Evolutionary conservation across 2,329 filamentous ascomycete species (phyloP).

Genomic region (Pyricularia sp.): DNA sequence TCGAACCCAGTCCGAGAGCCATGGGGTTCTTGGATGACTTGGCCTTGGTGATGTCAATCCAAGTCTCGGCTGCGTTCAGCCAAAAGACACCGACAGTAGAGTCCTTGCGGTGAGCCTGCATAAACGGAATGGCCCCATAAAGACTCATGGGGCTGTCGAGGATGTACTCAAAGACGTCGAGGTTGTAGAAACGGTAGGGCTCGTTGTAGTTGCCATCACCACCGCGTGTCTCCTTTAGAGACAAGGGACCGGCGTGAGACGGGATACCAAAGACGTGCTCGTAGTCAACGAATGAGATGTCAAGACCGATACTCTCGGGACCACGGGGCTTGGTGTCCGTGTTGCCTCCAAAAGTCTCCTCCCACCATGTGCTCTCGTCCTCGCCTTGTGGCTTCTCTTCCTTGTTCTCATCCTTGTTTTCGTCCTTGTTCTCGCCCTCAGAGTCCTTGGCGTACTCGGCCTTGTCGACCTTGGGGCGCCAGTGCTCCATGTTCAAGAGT

Average conservation of each 20-base stretch:
- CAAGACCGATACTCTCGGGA: slow-evolving; percentile 82
- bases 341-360: slow-evolving; percentile 90
- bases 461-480: slow-evolving; percentile 75
- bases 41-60: slow-evolving; percentile 86
- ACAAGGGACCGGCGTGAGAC: slow-evolving; percentile 81
- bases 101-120: slow-evolving; percentile 92
- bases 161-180: slow-evolving; percentile 96
- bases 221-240: slow-evolving; percentile 82
- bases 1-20: slow-evolving; percentile 58
- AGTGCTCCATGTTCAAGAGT: slow-evolving; percentile 88
- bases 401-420: slow-evolving; percentile 17
- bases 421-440: slow-evolving; percentile 22
- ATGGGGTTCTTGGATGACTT: slow-evolving; percentile 67
- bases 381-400: slow-evolving; percentile 36
- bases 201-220: slow-evolving; percentile 78
- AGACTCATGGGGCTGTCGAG: slow-evolving; percentile 97
- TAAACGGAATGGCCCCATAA: slow-evolving; percentile 93
- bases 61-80: slow-evolving; percentile 95
- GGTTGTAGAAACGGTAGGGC: slow-evolving; percentile 91
- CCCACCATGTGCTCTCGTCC: slow-evolving; percentile 94
- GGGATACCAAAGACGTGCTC: slow-evolving; percentile 91
- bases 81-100: slow-evolving; percentile 95
- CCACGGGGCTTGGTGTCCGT: slow-evolving; percentile 93
- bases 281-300: slow-evolving; percentile 88
- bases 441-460: slow-evolving; percentile 34